Evolutionary conservation across 257 asterid genomes (phyloP), one percentile per base, ranked within the genome.

Genomic region (Nicotiana tabacum): DNA sequence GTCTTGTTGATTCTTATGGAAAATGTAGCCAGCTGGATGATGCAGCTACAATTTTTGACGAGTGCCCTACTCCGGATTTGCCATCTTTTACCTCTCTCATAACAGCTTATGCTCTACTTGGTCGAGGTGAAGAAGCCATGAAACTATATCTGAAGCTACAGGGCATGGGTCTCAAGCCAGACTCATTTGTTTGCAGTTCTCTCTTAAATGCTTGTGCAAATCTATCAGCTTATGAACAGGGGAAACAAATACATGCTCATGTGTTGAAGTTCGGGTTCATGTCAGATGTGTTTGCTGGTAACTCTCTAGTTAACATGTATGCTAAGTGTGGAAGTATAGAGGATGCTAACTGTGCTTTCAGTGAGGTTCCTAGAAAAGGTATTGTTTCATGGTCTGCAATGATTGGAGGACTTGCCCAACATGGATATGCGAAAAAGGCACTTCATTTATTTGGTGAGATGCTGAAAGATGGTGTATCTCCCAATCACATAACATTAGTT

Each of bases 291-390:
- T 80, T 80, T 80, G 83, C 83, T 12, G 77, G 83, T 35, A 80
- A 80, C 46, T 80, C 83, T 37, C 76, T 80, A 21, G 83, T 80
- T 21, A 80, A 80, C 77, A 80, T 80, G 83, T 80, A 80, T 24
- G 83, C 83, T 2, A 80, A 80, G 30, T 80, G 64, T 46, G 83
- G 83, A 10, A 61, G 77, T 48, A 80, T 80, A 61, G 83, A 80
- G 32, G 83, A 80, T 48, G 83, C 83, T 10, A 56, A 24, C 24
- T 58, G 74, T 37, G 83, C 83, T 24, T 80, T 80, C 83, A 33
- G 43, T 64, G 64, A 65, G 83, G 83, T 80, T 37, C 83, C 77
- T 2, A 51, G 64, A 11, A 80, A 62, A 64, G 46, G 56, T 32
- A 61, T 80, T 1, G 77, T 80, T 57, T 80, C 83, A 30, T 80